A percentile compares a stretch with the other conserved stretches of the same genome.
phyloP scores from a whole-genome alignment of 805 yeast species.

The Priceomyces fermenticarens region DNA sequence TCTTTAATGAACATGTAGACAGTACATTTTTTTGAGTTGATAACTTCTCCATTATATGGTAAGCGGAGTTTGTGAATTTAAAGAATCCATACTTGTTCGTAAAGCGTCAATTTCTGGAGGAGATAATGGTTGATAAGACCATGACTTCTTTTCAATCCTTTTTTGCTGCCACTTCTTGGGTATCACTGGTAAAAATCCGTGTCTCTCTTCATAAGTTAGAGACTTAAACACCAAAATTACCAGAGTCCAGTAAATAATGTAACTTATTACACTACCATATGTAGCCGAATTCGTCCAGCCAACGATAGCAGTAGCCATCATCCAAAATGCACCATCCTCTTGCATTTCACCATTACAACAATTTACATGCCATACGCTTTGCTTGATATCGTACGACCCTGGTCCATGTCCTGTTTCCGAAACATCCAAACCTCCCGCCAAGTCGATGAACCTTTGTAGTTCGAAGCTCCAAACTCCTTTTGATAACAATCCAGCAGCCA shows the following conservation, averaged over 20 bases:
- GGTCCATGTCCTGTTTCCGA: slow-evolving; percentile 46
- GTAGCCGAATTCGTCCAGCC: slow-evolving; percentile 49
- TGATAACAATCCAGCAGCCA: slow-evolving; percentile 43
- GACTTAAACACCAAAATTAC: slow-evolving; percentile 29
- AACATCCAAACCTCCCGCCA: slow-evolving; percentile 40
- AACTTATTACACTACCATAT: slow-evolving; percentile 38
- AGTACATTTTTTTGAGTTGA: too few species aligned
- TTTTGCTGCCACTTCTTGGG: slow-evolving; percentile 39
- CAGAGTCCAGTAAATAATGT: slow-evolving; percentile 35
- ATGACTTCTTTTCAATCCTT: slow-evolving; percentile 31
- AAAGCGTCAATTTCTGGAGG: background rate
- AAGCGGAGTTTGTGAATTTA: slow-evolving; percentile 27
- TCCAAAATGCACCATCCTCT: slow-evolving; percentile 44
- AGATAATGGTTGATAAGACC: background rate
- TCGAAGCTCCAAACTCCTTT: slow-evolving; percentile 46
- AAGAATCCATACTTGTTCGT: slow-evolving; percentile 23
- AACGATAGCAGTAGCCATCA: slow-evolving; percentile 42
- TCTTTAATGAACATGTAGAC: too few species aligned
- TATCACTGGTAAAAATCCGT: slow-evolving; percentile 36
- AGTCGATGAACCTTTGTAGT: slow-evolving; percentile 33
- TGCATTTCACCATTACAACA: slow-evolving; percentile 42
- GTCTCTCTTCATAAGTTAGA: slow-evolving; percentile 33
- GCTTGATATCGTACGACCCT: slow-evolving; percentile 41
- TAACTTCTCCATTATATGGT: background rate
- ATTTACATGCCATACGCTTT: slow-evolving; percentile 45